Evolutionary conservation across 2,329 filamentous ascomycete species (phyloP).

Genomic region (Zasmidium angulare): DNA sequence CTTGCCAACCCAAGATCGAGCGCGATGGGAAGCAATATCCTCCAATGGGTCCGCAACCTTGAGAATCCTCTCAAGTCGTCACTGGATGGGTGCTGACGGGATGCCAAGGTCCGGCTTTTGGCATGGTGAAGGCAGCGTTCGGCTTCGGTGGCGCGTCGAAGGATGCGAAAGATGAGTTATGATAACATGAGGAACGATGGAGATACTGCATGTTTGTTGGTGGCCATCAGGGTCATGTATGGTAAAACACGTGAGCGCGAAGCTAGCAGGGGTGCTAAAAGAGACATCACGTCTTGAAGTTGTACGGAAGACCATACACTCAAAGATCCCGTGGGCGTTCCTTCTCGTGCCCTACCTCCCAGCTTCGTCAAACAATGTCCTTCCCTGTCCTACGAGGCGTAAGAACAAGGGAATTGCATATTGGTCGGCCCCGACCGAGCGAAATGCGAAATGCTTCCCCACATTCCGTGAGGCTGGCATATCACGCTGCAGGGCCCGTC

Average conservation of each 20-base stretch:
- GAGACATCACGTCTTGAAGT: not conserved
- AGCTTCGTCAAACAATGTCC: no score
- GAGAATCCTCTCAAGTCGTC: conserved; percentile 1
- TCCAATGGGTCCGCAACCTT: conserved; percentile 52
- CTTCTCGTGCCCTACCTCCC: no score
- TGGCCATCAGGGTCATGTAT: conserved; percentile 13
- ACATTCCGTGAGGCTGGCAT: not conserved
- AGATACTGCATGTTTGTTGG: no score
- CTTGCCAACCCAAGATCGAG: conserved; percentile 63
- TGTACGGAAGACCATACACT: no score
- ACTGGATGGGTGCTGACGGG: conserved; percentile 5
- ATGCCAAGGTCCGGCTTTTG: conserved; percentile 26
- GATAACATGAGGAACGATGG: not conserved
- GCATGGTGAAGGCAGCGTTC: conserved; percentile 32
- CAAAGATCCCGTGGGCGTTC: no score
- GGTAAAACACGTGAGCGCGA: conserved; percentile 2
- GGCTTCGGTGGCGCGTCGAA: conserved; percentile 23
- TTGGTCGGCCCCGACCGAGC: no score
- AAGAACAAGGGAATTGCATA: no score
- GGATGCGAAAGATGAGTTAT: conserved; percentile 18
- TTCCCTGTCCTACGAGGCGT: no score
- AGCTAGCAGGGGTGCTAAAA: not conserved
- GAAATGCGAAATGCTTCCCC: no score
- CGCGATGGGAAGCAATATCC: conserved; percentile 63
- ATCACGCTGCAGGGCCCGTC: not conserved